Conservation (phyloP, 179 eudicot species). For the Kewa caespitosa region DNA sequence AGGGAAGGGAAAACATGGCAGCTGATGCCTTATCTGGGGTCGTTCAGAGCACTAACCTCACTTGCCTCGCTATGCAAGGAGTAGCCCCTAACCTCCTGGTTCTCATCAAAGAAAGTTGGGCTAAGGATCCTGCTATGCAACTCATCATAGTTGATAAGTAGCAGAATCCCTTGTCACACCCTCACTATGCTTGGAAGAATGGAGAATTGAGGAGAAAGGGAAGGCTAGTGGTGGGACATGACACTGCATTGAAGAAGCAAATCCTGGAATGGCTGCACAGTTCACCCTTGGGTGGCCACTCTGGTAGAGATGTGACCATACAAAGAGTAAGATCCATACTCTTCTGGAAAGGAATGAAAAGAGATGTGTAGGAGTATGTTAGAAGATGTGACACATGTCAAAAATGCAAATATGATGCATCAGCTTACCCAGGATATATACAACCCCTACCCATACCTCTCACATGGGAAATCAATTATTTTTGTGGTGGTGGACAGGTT, state of each 20-base stretch:
- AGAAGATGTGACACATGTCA: background rate
- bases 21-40: background rate
- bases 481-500: too few relatives aligned
- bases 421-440: background rate
- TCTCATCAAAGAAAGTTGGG: background rate
- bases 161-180: background rate
- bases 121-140: background rate
- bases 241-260: background rate
- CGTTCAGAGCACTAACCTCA: background rate
- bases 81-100: background rate
- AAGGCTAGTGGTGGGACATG: background rate
- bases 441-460: too few relatives aligned
- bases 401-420: background rate
- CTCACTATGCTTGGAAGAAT: background rate
- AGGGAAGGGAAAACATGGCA: background rate
- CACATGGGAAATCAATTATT: too few relatives aligned
- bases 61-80: background rate
- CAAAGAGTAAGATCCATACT: background rate
- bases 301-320: background rate
- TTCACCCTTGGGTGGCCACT: conserved; percentile 1
- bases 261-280: background rate
- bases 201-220: background rate
- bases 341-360: background rate
- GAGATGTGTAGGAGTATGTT: background rate
- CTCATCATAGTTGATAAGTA: background rate